Evolutionary conservation across 352 stramenopile species (phyloP).

Genomic region (Phytophthora pisi): DNA sequence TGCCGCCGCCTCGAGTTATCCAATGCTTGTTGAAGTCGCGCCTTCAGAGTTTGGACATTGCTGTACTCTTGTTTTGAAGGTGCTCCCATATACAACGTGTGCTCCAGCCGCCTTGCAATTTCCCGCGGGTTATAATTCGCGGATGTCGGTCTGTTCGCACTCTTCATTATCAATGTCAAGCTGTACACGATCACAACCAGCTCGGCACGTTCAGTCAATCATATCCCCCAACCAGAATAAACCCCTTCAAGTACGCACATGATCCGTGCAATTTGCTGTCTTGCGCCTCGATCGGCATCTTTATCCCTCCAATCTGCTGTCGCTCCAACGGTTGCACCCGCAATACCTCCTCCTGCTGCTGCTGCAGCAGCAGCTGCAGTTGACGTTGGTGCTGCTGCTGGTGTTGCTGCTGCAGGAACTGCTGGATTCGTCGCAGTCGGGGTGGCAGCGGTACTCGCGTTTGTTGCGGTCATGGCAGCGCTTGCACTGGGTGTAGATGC

Average conservation of each 20-base stretch:
- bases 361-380: not conserved
- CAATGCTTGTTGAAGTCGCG: conserved; percentile 80
- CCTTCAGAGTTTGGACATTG: conserved; percentile 88
- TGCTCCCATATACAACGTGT: conserved; percentile 89
- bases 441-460: conserved; percentile 8
- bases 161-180: conserved; percentile 91
- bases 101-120: conserved; percentile 82
- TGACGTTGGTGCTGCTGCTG: not conserved
- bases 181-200: conserved; percentile 38
- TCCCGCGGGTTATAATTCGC: conserved; percentile 91
- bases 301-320: conserved; percentile 85
- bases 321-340: conserved; percentile 22
- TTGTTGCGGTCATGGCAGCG: conserved; percentile 25
- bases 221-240: conserved; percentile 7
- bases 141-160: conserved; percentile 82
- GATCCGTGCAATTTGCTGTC: conserved; percentile 89
- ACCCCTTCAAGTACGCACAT: conserved; percentile 61
- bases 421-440: conserved; percentile 1
- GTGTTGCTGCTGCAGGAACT: not conserved
- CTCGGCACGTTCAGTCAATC: conserved; percentile 21
- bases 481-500: conserved; percentile 24
- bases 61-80: conserved; percentile 87
- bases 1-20: conserved; percentile 82
- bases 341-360: not conserved
- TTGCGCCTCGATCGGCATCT: conserved; percentile 74